These are phyloP conservation scores for Lachnellula hyalina DNA, from an alignment of 2,329 filamentous ascomycete genomes.

Conservation along the genomic window DNA sequence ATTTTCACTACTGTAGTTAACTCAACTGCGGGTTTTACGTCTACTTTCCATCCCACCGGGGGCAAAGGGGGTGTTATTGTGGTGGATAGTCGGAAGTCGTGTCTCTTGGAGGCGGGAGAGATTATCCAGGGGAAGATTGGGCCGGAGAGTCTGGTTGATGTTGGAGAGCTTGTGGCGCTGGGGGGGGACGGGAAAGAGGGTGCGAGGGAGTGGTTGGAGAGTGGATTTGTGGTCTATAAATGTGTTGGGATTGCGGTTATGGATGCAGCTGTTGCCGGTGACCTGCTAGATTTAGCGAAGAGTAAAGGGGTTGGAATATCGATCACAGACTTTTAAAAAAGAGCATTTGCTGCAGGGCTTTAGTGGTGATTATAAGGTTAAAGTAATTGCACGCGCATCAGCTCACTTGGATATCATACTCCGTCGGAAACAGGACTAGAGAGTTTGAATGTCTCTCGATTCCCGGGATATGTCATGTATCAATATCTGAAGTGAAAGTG, in stretches of 20 bases:
- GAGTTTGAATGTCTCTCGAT: no score
- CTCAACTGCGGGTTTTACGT: not conserved
- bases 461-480: no score
- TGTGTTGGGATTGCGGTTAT: constrained; percentile 58
- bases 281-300: not conserved
- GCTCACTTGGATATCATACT: no score
- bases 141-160: constrained; percentile 71
- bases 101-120: constrained; percentile 76
- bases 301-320: not conserved
- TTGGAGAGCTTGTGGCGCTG: constrained; percentile 61
- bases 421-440: no score
- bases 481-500: no score
- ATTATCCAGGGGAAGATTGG: constrained; percentile 68
- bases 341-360: not conserved
- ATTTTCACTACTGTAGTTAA: constrained; percentile 29
- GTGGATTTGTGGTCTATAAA: constrained; percentile 51
- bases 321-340: not conserved
- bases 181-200: constrained; percentile 25
- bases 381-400: no score
- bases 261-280: constrained; percentile 49
- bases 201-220: constrained; percentile 39
- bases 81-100: constrained; percentile 70
- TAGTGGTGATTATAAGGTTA: not conserved
- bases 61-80: constrained; percentile 39
- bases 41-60: not conserved